Percentiles rank a stretch among this genome's conserved stretches.
Conservation (phyloP, 176 grass and related monocot species). For the Bothriochloa decipiens region DNA sequence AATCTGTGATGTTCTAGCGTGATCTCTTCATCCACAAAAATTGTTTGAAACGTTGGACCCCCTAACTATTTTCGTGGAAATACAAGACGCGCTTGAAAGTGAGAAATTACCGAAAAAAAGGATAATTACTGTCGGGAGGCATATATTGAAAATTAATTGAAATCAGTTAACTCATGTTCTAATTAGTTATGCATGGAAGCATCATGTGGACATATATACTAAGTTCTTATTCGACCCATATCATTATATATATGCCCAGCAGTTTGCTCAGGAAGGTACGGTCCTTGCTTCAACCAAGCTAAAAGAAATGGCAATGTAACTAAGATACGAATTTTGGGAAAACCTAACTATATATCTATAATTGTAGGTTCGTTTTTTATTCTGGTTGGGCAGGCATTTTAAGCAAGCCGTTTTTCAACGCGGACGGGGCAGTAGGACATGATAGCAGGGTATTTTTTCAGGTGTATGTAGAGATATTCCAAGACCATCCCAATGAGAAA, state of each 20-base stretch:
- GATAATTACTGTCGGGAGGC: no score
- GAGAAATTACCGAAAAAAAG: background rate
- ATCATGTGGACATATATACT: background rate
- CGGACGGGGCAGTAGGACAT: no score
- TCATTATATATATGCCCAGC: background rate
- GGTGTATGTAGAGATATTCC: no score
- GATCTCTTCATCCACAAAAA: background rate
- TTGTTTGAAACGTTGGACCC: background rate
- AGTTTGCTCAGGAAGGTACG: background rate
- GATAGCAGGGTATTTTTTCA: no score
- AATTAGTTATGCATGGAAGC: background rate
- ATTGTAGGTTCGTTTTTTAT: no score
- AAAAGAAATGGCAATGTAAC: background rate
- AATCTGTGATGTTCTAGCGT: background rate
- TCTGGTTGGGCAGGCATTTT: no score
- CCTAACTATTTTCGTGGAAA: background rate
- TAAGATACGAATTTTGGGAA: no score
- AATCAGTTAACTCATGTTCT: background rate
- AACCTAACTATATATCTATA: no score
- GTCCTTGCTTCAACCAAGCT: background rate
- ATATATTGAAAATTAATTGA: no score
- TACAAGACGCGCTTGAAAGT: background rate
- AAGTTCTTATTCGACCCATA: background rate
- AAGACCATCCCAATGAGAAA: no score
- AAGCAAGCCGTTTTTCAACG: no score